Evolutionary conservation across 139 green algal genomes (phyloP).

Genomic region (Chlamydomonas eustigma): DNA sequence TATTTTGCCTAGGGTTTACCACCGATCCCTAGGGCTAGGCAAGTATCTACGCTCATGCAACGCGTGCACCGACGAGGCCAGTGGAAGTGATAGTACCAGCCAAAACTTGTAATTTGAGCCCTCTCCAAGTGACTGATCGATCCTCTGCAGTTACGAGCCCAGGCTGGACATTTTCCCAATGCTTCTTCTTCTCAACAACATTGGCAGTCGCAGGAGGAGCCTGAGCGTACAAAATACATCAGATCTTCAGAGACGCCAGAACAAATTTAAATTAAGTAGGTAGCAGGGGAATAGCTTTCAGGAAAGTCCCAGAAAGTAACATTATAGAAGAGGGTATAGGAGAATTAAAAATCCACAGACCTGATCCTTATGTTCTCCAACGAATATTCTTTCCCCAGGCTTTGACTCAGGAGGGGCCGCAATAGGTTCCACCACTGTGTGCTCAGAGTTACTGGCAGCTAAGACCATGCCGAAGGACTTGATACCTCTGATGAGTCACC

Average conservation of each 20-base stretch:
- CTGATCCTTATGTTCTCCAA: slow-evolving; percentile 50
- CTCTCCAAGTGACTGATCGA: slow-evolving; percentile 45
- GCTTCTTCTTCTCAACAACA: slow-evolving; percentile 82
- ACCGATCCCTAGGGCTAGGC: not conserved
- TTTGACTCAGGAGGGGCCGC: slow-evolving; percentile 52
- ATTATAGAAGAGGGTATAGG: not conserved
- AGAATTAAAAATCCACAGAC: slow-evolving; percentile 8
- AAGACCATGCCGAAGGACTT: slow-evolving; percentile 76
- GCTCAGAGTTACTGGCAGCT: slow-evolving; percentile 63
- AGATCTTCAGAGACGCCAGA: not conserved
- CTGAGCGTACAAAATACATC: no score
- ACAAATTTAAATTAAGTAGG: not conserved
- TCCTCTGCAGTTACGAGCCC: slow-evolving; percentile 53
- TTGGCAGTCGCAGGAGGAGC: slow-evolving; percentile 45
- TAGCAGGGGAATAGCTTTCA: no score
- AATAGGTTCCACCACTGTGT: slow-evolving; percentile 75
- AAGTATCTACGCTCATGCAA: slow-evolving; percentile 40
- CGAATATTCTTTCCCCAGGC: slow-evolving; percentile 71
- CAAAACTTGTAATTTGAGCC: slow-evolving; percentile 55
- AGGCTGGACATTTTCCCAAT: slow-evolving; percentile 71
- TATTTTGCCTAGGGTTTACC: not conserved
- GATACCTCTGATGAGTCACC: not conserved
- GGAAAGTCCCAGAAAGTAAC: no score
- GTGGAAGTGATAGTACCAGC: slow-evolving; percentile 50
- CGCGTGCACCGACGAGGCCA: slow-evolving; percentile 46